phyloP scores from a whole-genome alignment of 2,329 filamentous ascomycete genomes.

The Arthrobotrys musiformis region DNA sequence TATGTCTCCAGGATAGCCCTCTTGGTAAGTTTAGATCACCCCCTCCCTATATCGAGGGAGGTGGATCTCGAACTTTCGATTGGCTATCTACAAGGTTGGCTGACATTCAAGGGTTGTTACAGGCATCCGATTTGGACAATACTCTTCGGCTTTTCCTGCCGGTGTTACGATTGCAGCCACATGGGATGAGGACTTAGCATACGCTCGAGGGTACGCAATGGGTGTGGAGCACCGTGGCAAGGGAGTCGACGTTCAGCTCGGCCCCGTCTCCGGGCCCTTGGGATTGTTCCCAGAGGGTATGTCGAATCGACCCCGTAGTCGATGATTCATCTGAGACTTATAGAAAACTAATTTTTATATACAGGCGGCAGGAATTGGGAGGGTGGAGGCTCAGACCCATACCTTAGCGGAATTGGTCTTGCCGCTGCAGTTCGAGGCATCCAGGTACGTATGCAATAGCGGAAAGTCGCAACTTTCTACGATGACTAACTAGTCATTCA shows the following conservation, averaged over 20 bases:
- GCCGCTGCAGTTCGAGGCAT: conserved; percentile 61
- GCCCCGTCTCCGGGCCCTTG: conserved; percentile 53
- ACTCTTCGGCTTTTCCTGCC: conserved; percentile 67
- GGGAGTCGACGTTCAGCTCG: conserved; percentile 55
- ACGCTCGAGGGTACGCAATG: conserved; percentile 66
- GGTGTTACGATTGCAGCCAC: conserved; percentile 69
- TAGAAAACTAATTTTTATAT: conserved; percentile 17
- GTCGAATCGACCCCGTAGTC: conserved; percentile 16
- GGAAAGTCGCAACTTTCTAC: conserved; percentile 26
- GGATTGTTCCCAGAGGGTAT: conserved; percentile 55
- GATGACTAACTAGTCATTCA: conserved; percentile 44
- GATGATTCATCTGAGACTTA: conserved; percentile 25
- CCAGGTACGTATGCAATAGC: conserved; percentile 55
- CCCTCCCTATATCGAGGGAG: background rate
- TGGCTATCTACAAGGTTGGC: conserved; percentile 17
- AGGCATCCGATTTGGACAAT: conserved; percentile 50
- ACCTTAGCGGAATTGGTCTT: conserved; percentile 60
- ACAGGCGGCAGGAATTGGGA: conserved; percentile 63
- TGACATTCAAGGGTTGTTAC: conserved; percentile 15
- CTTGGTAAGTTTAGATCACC: conserved; percentile 61
- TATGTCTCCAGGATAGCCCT: conserved; percentile 69
- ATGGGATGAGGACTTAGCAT: conserved; percentile 67
- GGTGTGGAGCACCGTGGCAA: conserved; percentile 61
- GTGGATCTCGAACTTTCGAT: conserved; percentile 65
- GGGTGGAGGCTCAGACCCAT: conserved; percentile 63